Evolutionary conservation across 2,329 filamentous ascomycete species (phyloP), one percentile per base, ranked within the genome.

Genomic region (Penicillium brasilianum): DNA sequence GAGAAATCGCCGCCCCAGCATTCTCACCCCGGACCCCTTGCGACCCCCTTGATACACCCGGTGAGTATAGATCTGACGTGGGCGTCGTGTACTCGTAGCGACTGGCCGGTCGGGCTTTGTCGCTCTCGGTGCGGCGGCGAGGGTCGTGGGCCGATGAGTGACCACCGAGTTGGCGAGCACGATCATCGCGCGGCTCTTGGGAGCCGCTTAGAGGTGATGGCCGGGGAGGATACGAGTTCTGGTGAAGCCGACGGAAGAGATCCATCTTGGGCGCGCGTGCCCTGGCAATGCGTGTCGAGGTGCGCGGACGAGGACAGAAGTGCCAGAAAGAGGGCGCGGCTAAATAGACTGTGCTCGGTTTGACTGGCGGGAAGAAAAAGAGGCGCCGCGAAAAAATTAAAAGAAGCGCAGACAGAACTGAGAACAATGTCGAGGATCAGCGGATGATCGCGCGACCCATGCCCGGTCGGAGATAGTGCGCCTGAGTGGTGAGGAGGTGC

Each of bases 191-290:
- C 62, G 72, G 62, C 57, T 74, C 72, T 58, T 71, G 72, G n/a
- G 73, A 65, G 43, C 62, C 61, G 41, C 71, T 69, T 48, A 76
- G 69, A 36, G 72, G 69, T 18, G 72, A 73, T 14, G 73, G 71
- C 53, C 74, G 74, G 16, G 72, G 67, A 54, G 74, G 74, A 62
- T 73, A 73, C 20, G 67, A 69, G 18, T 57, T 64, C 36, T 69
- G 71, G 43, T 71, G 66, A 37, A 69, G 62, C 7, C 71, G 71
- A 36, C 67, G 71, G 30, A 64, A 70, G 52, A 66, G 68, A 43
- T 74, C 71, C 72, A 74, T 74, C 20, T 48, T 67, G 60, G 55
- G 52, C 50, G 53, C 52, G 41, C 52, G 41, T 34, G 56, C 53
- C 39, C 43, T 20, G n/a, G 22, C 20, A 7, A 41, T 28, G 9